Base-by-base conservation (phyloP, 352 stramenopile species). In the Phytophthora idaei region DNA sequence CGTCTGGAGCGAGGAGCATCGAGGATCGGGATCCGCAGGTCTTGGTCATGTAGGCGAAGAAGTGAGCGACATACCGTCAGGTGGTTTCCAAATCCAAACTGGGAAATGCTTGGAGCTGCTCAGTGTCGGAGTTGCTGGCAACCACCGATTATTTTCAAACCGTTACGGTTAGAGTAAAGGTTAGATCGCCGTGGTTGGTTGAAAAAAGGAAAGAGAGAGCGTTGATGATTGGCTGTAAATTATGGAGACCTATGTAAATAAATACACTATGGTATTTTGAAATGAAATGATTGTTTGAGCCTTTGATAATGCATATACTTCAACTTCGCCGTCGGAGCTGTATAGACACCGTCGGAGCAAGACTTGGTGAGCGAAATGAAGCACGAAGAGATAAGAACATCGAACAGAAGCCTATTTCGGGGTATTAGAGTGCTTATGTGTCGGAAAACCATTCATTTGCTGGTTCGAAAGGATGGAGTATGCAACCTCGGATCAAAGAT, bases 11-110 rank as follows among this genome's bases (percentile, higher is more conserved):
- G 66, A 55, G 31, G 52, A 61, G 61, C 51, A 78, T 81, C 66
- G 52, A 68, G 62, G 64, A 79, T 70, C 74, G 67, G 53, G 63
- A 74, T 78, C 67, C 71, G 67, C 45, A 76, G 67, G 62, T 56
- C 42, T 60, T 56, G 34, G 41, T 45, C 21, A 52, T 31, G 53
- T 31, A 25, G 41, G 12, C 9, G 34, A 49, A 32, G 36, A 29
- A 47, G 15, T 8, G 17, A 42, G 55, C 32, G 41, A 90, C 83
- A 92, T 92, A 92, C 83, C 83, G 81, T 86, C 79, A 82, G 73
- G 74, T 46, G 78, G 83, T 82, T 90, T 86, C 81, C 83, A 89
- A 92, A 89, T 90, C 83, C 83, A 90, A 90, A 92, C 80, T 90
- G 78, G 27, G 25, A 25, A 17, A 45, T n/a, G 36, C 11, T 15